Evolutionary conservation across 2,329 filamentous ascomycete genomes (phyloP).

Genomic region (Elsinoe batatas): DNA sequence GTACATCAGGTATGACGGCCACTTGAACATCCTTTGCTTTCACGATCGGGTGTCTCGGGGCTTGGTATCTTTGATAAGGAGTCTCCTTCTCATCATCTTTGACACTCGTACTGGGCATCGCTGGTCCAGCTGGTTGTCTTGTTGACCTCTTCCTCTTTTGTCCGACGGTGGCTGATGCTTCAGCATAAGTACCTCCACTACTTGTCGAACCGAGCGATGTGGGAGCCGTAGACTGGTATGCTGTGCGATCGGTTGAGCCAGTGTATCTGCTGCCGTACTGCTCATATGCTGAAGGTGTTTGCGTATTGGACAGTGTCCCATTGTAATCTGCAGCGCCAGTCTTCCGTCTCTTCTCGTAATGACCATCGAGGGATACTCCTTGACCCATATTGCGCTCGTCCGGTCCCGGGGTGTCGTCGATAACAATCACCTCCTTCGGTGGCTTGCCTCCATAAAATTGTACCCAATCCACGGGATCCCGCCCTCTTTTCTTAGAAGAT

Average conservation of each 20-base stretch:
- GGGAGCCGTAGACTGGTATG: conserved; percentile 62
- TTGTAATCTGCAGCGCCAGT: conserved; percentile 48
- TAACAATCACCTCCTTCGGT: conserved; percentile 43
- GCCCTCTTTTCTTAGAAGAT: conserved; percentile 13
- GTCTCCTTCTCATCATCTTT: conserved; percentile 54
- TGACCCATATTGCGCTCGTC: conserved; percentile 11
- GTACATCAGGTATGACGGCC: conserved; percentile 50
- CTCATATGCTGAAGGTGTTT: conserved; percentile 52
- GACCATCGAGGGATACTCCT: conserved; percentile 18
- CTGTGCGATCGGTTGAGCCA: conserved; percentile 72
- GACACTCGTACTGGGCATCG: conserved; percentile 61
- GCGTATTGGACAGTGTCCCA: conserved; percentile 62
- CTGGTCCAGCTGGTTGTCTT: conserved; percentile 61
- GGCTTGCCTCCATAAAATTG: conserved; percentile 29
- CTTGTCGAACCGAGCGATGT: conserved; percentile 69
- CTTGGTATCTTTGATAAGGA: conserved; percentile 68
- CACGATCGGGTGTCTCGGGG: conserved; percentile 77
- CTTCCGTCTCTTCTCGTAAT: conserved; percentile 7
- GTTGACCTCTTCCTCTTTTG: conserved; percentile 83
- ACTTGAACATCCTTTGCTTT: conserved; percentile 64
- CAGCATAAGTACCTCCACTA: conserved; percentile 53
- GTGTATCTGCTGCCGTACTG: conserved; percentile 59
- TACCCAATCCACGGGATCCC: conserved; percentile 27
- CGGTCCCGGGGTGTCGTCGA: conserved; percentile 39
- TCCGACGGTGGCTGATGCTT: conserved; percentile 54